Percentiles rank a stretch among this genome's conserved stretches.
Conservation (phyloP, 2,329 filamentous ascomycete genomes). For the Blastomyces percursus region DNA sequence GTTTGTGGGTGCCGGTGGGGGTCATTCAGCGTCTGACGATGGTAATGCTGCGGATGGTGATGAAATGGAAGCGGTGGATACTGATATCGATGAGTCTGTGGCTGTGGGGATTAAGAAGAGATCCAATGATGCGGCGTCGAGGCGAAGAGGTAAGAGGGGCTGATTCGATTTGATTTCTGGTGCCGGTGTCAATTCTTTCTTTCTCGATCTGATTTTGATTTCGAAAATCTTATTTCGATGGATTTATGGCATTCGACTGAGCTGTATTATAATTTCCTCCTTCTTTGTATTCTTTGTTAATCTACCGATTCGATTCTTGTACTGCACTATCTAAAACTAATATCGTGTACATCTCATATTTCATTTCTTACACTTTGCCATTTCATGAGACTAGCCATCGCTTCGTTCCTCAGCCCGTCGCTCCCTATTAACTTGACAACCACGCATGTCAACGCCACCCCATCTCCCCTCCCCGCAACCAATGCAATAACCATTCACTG, state of each 20-base stretch:
- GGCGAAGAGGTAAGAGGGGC: neutral
- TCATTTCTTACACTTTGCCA: too few species aligned
- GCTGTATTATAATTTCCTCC: too few species aligned
- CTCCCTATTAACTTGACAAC: too few species aligned
- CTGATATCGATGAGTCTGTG: neutral
- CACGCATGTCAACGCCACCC: neutral
- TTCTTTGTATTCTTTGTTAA: too few species aligned
- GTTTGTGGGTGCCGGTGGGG: constrained; percentile 17
- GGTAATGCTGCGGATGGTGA: constrained; percentile 11
- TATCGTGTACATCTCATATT: too few species aligned
- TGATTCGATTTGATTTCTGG: neutral
- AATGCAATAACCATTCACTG: too few species aligned
- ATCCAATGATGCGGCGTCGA: neutral
- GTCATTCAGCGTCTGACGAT: constrained; percentile 16
- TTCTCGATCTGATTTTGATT: neutral
- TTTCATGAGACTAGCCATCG: too few species aligned
- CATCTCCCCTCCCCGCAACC: neutral
- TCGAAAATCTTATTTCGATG: neutral
- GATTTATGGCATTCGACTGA: too few species aligned
- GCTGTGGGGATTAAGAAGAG: neutral
- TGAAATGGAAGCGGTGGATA: neutral
- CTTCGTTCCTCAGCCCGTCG: too few species aligned
- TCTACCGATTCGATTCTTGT: too few species aligned
- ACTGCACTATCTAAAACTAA: too few species aligned
- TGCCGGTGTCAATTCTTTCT: neutral